phyloP scores from a whole-genome alignment of 2,329 filamentous ascomycete species.

The Clarireedia monteithiana region DNA sequence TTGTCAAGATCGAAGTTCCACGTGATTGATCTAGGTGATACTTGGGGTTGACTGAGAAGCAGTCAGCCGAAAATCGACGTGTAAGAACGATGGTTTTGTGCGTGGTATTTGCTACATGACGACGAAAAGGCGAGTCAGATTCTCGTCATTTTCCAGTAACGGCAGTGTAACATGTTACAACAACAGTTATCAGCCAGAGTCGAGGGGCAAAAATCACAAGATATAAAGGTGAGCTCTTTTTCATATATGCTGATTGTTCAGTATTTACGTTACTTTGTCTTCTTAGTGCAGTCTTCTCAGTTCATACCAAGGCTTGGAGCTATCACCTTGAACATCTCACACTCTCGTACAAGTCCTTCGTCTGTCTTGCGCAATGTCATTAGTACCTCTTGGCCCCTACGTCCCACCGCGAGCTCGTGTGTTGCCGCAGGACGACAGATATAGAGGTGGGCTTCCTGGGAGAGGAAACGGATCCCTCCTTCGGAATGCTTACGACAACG shows the following conservation, averaged over 20 bases:
- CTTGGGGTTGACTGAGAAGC: slow-evolving; percentile 3
- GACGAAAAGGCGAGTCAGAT: slow-evolving; percentile 15
- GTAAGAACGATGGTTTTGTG: slow-evolving; percentile 14
- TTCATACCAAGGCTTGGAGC: not conserved
- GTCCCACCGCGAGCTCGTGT: slow-evolving; percentile 6
- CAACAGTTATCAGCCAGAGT: not conserved
- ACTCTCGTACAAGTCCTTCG: not conserved
- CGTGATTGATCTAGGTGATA: slow-evolving; percentile 13
- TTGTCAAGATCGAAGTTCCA: slow-evolving; percentile 9
- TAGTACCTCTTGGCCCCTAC: slow-evolving; percentile 6
- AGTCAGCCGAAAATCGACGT: slow-evolving; percentile 10
- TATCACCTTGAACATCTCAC: not conserved
- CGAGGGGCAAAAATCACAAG: not conserved
- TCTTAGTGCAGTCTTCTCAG: not conserved
- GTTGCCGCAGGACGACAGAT: slow-evolving; percentile 2
- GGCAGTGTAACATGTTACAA: slow-evolving; percentile 2
- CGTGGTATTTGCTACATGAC: slow-evolving; percentile 14
- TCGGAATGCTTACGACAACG: slow-evolving; percentile 1
- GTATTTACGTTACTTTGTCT: slow-evolving; percentile 6
- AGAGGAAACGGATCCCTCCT: not conserved
- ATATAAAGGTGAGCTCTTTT: slow-evolving; percentile 5
- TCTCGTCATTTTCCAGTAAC: slow-evolving; percentile 10
- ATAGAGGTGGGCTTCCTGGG: not conserved
- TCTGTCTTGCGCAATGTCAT: slow-evolving; percentile 4
- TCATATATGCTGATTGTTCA: not conserved